Base-by-base conservation (phyloP, 768 basidiomycete genomes). In the Cystobasidium ongulense region DNA sequence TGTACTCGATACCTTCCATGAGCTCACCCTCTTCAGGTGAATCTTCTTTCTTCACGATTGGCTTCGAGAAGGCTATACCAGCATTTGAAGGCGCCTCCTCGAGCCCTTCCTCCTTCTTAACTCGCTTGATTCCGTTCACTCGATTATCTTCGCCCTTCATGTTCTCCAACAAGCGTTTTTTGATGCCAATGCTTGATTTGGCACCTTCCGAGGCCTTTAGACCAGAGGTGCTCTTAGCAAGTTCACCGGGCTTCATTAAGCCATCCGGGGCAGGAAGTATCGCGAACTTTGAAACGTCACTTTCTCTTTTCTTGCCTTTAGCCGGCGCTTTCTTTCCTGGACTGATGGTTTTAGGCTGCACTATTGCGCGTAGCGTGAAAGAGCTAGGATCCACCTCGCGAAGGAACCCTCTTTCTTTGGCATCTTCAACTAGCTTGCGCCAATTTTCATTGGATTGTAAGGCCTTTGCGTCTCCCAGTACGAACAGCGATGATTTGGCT, bases 401-500 rank as follows among this genome's bases (percentile, higher is more conserved):
- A 35, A 70, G 36, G 8, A 75, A 11, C 39, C 74, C 52, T 21
- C 75, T 36, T 36, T 75, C 53, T 36, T 67, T 73, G 2, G 79
- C 77, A 31, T 80, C 78, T 1, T 62, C 59, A 23, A 80, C 68
- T 23, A 80, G 67, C 23, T 75, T 74, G 1, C 68, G 65, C 79
- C 79, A 80, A 63, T 75, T 71, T 59, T 76, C 66, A 33, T 80
- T 79, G 23, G 66, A 84, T 80, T 93, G 90, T 4, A 99, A 84
- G 0, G 94, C 98, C 7, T 91, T 83, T 15, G 88, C 89, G 81
- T 98, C 88, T 7, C 96, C 96, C 35, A 99, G 84, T 70, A 99
- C 88, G 81, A 93, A 99, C 1, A 99, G 82, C 11, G 95, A 96
- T 7, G 92, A 92, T 78, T 89, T 90, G 1, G 95, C 92, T 77